Evolutionary conservation across 2,329 filamentous ascomycete genomes (phyloP), one percentile per base, ranked within the genome.

Genomic region (Neurospora sp.): DNA sequence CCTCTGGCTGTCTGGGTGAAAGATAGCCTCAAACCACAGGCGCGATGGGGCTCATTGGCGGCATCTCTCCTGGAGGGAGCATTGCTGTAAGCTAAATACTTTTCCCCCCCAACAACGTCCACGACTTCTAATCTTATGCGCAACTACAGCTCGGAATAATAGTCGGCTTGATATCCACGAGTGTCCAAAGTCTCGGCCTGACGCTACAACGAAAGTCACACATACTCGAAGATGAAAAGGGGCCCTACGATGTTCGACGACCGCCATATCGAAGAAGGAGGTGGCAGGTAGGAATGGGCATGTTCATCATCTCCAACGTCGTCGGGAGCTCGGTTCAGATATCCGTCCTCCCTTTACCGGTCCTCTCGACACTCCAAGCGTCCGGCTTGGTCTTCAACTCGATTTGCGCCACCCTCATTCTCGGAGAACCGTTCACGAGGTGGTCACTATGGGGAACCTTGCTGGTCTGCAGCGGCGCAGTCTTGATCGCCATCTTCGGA

Each of bases 301-400:
- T 99, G 89, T 99, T 99, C 81, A 89, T 99, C 74, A 85, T 97
- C 74, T 92, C 96, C 72, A 99, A 99, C 79, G 86, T 99, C 69
- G 86, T 98, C 69, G 96, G 96, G 71, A 97, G 94, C 82, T 95
- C 93, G 43, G 96, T 99, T 71, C 96, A 99, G 81, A 98, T 99
- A 78, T 97, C 96, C 38, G 97, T 95, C 0, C 85, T 99, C 65
- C 96, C 96, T 17, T 85, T 99, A 28, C 96, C 96, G 23, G 93
- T 99, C 6, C 87, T 99, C 40, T 98, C 95, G 70, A 97, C 96
- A 1, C 84, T 99, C 43, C 96, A 99, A 82, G 95, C 95, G 19
- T 97, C 95, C 3, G 96, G 96, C 65, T 86, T 99, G 69, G 96
- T 99, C 72, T 99, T 99, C 85, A 99, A 99, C 83, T 97, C 95